Base-by-base conservation (phyloP, 495 filamentous ascomycete genomes). In the Endocarpon pusillum region DNA sequence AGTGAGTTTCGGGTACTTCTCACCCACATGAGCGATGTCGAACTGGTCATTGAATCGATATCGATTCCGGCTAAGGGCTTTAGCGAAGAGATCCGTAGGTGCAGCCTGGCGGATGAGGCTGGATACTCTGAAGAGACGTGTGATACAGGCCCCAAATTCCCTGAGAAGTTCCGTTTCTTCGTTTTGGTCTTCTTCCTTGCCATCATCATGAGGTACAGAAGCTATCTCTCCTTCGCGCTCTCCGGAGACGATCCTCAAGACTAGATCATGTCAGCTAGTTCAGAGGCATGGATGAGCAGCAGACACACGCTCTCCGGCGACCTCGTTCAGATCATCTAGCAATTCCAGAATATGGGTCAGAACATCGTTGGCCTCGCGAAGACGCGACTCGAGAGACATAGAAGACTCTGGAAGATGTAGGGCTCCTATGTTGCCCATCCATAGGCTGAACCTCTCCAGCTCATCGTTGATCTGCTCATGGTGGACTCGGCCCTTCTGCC, bases 21-120 rank as follows among this genome's bases (percentile, higher is more conserved):
- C 21, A 4, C 36, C 26, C 4, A 48, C 45, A 36, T 48, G 45
- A 11, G 17, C 19, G 11, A 48, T 46, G 21, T 48, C 45, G 18
- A 41, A 46, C 17, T 9, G 33, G 3, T 35, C 34, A 34, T 48
- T 37, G 17, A 40, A 43, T 14, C 33, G 43, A 15, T 32, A 21
- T 14, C 21, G 14, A 9, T 16, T 21, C 14, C 37, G 14, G 11
- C 32, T 32, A 11, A 36, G 15, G 9, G 43, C 43, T 22, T 35
- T 42, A 9, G 28, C 33, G 23, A 39, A 46, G 7, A 42, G 43
- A 27, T 48, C 45, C 12, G 43, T 27, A 15, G 37, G 39, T 11
- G 30, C 43, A 3, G 43, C 43, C 8, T 41, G 45, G 15, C 40
- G 32, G 10, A 48, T 46, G 3, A 48, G 20, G 4, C 45, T 37